These are phyloP conservation scores for Dothistroma septosporum DNA, from an alignment of 2,329 filamentous ascomycete species.

Conservation along the genomic window DNA sequence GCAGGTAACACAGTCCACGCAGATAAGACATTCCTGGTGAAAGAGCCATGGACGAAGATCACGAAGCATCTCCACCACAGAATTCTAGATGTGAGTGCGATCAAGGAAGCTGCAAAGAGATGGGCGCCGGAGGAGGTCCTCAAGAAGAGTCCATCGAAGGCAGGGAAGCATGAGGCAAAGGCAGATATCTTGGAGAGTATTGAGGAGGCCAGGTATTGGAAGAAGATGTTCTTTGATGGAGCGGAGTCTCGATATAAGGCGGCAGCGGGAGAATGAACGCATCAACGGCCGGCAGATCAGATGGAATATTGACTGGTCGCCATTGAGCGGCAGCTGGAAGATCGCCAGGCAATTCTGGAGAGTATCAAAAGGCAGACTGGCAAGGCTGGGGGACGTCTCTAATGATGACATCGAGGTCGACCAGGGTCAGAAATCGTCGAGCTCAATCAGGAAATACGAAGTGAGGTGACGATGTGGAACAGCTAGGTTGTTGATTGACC, in stretches of 20 bases:
- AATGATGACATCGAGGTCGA: no score
- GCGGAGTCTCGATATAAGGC: not conserved
- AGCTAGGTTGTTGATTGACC: no score
- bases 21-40: conserved; percentile 75
- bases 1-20: conserved; percentile 93
- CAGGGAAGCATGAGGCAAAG: conserved; percentile 72
- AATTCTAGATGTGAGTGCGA: conserved; percentile 82
- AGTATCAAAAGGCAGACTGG: no score
- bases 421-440: no score
- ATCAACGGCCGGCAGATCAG: no score
- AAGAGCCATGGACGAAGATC: conserved; percentile 68
- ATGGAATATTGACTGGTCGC: no score
- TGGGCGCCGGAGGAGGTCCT: conserved; percentile 67
- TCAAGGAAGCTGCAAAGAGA: conserved; percentile 83
- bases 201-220: conserved; percentile 81
- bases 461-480: no score
- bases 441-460: no score
- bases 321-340: no score
- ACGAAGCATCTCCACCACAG: conserved; percentile 80
- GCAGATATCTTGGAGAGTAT: conserved; percentile 96
- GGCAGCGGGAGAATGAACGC: no score
- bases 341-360: no score
- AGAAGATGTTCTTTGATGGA: conserved; percentile 59
- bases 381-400: no score
- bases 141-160: conserved; percentile 65